Base-by-base conservation (phyloP, 495 filamentous ascomycete genomes). In the Cercophora sp. region DNA sequence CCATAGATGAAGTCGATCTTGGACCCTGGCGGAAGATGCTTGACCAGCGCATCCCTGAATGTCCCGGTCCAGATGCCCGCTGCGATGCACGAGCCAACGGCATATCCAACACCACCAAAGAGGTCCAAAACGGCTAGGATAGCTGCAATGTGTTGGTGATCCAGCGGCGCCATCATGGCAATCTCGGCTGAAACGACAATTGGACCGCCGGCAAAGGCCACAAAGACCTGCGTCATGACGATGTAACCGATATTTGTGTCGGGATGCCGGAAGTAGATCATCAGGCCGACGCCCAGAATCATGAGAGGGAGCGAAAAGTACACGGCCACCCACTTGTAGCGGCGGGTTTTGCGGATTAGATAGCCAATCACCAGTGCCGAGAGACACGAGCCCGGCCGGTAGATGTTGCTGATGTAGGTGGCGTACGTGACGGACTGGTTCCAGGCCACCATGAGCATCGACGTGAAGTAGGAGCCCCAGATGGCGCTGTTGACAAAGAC, bases 151-250 rank as follows among this genome's bases (percentile, higher is more conserved):
- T 87, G 67, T 29, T 86, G 70, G 54, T 87, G 86, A 8, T 74
- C 65, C 1, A 79, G 71, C 1, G 79, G 78, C 0, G 84, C 81
- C 71, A 88, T 81, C 51, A 83, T 72, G 9, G 84, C 81, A n/a
- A 87, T 76, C 58, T 88, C 78, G 45, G 79, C 78, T 36, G 67
- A 66, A 54, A 88, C 78, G 40, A 86, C 78, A 11, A 74, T 61
- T 27, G 69, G 64, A 15, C 74, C 74, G 36, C 83, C 85, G 19
- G 77, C 75, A 57, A 90, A 83, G 26, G 86, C 80, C 56, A 88
- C 86, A 70, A 88, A 84, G 66, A 89, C 85, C 66, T 89, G 85
- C 55, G 79, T 83, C 82, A 88, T 87, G 66, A 88, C 67, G 6
- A 87, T 59, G 63, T 80, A 84, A 18, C 78, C 79, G 44, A 86